phyloP scores from a whole-genome alignment of 495 filamentous ascomycete genomes.

The Aspergillus diversus region DNA sequence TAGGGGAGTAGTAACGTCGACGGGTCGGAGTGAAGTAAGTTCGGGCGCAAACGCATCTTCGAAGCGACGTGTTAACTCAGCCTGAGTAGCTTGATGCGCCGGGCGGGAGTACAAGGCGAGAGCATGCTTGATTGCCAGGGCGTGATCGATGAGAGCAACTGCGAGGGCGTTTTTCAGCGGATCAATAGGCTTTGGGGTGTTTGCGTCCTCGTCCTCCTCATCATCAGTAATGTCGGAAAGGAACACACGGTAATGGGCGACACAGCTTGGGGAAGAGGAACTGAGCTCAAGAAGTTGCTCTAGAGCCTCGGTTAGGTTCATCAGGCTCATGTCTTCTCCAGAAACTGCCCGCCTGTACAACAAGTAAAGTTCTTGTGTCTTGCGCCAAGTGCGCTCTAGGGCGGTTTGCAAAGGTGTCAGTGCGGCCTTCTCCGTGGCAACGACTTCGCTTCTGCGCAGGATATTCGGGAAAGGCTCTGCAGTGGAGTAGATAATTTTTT shows the following conservation, averaged over 20 bases:
- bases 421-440: constrained; percentile 64
- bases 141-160: constrained; percentile 87
- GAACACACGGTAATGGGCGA: constrained; percentile 74
- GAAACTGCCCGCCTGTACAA: constrained; percentile 76
- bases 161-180: constrained; percentile 82
- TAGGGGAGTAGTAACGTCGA: constrained; percentile 30
- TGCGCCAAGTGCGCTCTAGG: constrained; percentile 86
- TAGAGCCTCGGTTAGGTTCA: constrained; percentile 71
- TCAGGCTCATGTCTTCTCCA: constrained; percentile 68
- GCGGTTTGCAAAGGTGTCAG: constrained; percentile 82
- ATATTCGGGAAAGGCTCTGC: constrained; percentile 91
- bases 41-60: constrained; percentile 56
- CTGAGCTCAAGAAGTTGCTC: constrained; percentile 69
- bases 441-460: constrained; percentile 82
- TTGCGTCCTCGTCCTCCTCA: constrained; percentile 37
- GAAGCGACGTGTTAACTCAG: constrained; percentile 54
- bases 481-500: constrained; percentile 85
- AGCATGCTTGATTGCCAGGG: constrained; percentile 81
- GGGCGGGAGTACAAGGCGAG: constrained; percentile 66
- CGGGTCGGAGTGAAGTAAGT: constrained; percentile 35
- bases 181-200: constrained; percentile 48
- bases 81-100: constrained; percentile 61
- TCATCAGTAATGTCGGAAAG: constrained; percentile 57
- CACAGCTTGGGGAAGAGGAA: constrained; percentile 64
- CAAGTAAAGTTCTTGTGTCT: constrained; percentile 79